Evolutionary conservation across 148 eudicot species (phyloP).

Genomic region (Rhododendron griersonianum): DNA sequence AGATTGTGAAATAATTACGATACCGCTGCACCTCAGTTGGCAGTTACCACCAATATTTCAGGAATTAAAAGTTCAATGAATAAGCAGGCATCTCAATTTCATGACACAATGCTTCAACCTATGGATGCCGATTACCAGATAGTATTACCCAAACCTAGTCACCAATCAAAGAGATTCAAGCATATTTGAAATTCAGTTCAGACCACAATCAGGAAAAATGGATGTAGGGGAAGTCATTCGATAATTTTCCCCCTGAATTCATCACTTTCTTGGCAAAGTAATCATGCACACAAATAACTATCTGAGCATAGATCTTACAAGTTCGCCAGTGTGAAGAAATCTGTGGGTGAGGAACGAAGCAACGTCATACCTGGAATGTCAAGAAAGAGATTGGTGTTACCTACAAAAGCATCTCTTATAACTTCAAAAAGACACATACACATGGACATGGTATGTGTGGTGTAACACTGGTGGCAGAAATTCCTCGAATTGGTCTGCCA

Average conservation of each 20-base stretch:
- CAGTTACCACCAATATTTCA: background rate
- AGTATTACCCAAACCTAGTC: background rate
- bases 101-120: background rate
- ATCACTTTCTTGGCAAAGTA: background rate
- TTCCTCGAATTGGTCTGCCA: background rate
- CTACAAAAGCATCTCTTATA: background rate
- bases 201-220: background rate
- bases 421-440: background rate
- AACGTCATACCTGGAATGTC: slow-evolving; percentile 77
- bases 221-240: background rate
- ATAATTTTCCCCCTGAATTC: background rate
- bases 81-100: background rate
- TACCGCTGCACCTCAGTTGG: no score
- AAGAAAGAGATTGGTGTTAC: slow-evolving; percentile 3
- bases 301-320: slow-evolving; percentile 41
- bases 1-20: background rate
- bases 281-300: background rate
- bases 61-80: background rate
- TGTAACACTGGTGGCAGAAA: background rate
- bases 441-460: background rate
- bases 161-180: background rate
- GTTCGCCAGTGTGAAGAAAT: slow-evolving; percentile 54
- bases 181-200: background rate
- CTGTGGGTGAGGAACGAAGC: slow-evolving; percentile 64
- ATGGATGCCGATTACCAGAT: background rate